Evolutionary conservation across 2,329 filamentous ascomycete genomes (phyloP).

Genomic region (Beauveria asiatica): DNA sequence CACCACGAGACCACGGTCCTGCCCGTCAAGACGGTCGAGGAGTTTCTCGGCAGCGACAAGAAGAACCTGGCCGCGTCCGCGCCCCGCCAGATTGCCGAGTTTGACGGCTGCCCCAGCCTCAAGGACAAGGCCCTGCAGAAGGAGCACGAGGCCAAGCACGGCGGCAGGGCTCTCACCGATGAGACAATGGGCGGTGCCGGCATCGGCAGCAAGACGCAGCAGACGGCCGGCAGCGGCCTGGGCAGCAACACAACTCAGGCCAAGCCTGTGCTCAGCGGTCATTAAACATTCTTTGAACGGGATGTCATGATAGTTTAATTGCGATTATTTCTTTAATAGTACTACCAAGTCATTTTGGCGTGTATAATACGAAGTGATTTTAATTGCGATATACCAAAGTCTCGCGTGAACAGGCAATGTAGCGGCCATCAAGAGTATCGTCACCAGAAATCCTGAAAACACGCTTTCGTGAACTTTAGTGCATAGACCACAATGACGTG

Average conservation of each 20-base stretch:
- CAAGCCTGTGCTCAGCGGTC: neutral
- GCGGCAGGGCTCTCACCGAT: neutral
- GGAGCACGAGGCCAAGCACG: conserved; percentile 3
- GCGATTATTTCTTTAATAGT: too few species aligned
- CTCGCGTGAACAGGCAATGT: too few species aligned
- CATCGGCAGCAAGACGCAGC: neutral
- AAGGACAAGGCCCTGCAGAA: conserved; percentile 8
- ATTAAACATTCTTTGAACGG: too few species aligned
- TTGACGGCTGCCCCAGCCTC: conserved; percentile 50
- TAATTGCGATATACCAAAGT: too few species aligned
- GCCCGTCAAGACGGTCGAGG: conserved; percentile 53
- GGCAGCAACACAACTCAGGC: neutral
- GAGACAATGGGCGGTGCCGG: neutral
- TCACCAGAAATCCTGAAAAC: too few species aligned
- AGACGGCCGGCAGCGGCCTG: neutral
- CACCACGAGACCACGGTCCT: conserved; percentile 58
- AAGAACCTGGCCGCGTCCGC: conserved; percentile 43
- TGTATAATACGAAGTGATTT: too few species aligned
- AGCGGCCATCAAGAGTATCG: too few species aligned
- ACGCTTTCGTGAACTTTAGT: too few species aligned
- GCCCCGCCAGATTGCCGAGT: conserved; percentile 46
- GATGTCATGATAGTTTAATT: too few species aligned
- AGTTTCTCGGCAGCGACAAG: conserved; percentile 42
- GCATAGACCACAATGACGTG: too few species aligned
- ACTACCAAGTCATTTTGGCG: too few species aligned